A percentile compares a stretch with the other conserved stretches of the same genome.
These are phyloP conservation scores for Cercospora zeina DNA, from an alignment of 2,329 filamentous ascomycete genomes.

Conservation along the genomic window DNA sequence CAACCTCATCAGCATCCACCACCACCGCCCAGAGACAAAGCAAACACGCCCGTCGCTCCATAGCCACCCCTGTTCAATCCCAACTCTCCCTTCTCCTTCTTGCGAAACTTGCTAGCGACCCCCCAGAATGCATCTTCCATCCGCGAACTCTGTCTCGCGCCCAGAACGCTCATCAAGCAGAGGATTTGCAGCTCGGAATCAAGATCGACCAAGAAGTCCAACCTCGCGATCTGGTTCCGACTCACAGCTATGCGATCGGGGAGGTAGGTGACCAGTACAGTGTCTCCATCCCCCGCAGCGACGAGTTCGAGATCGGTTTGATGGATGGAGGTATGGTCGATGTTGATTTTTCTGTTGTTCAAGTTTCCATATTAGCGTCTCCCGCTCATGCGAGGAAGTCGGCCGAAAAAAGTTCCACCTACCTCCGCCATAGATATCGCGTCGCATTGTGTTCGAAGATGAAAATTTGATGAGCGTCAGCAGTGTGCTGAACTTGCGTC, in stretches of 20 bases:
- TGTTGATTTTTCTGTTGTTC: background rate
- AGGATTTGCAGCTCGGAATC: background rate
- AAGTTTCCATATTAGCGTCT: background rate
- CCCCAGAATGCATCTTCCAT: slow-evolving; percentile 6
- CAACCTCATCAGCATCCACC: background rate
- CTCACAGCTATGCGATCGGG: background rate
- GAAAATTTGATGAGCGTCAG: background rate
- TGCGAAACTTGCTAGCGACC: background rate
- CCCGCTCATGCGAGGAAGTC: background rate
- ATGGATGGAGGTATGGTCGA: background rate
- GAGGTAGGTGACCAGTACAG: slow-evolving; percentile 5
- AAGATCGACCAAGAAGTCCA: slow-evolving; percentile 12
- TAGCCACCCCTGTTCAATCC: background rate
- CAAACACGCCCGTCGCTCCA: background rate
- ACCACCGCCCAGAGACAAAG: background rate
- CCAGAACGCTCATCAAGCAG: slow-evolving; percentile 2
- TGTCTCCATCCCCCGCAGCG: background rate
- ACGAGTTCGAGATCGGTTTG: slow-evolving; percentile 11
- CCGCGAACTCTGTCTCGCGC: background rate
- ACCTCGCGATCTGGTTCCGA: background rate
- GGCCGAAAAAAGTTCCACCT: background rate
- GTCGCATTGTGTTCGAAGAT: background rate
- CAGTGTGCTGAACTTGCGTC: background rate
- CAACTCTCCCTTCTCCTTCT: background rate
- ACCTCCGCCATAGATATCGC: slow-evolving; percentile 10